A percentile compares a stretch with the other conserved stretches of the same genome.
These are phyloP conservation scores for Binderoboletus segoi DNA, from an alignment of 1,284 basidiomycete species.

Conservation along the genomic window DNA sequence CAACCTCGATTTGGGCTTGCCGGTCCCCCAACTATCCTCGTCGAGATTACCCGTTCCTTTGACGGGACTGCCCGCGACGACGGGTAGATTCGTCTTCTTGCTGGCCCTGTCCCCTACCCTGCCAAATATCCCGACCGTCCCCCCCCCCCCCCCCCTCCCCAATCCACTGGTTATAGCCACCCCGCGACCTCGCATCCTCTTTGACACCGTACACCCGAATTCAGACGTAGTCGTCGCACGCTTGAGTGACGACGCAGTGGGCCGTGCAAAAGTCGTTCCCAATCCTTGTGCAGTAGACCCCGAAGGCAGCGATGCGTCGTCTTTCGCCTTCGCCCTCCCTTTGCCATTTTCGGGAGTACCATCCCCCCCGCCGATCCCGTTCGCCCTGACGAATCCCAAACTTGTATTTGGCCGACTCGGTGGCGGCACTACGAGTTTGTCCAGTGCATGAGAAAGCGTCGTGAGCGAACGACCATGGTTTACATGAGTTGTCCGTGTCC, in stretches of 20 bases:
- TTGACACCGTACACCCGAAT: slow-evolving; percentile 2
- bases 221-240: slow-evolving; percentile 24
- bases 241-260: slow-evolving; percentile 36
- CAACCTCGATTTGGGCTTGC: neutral
- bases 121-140: slow-evolving; percentile 27
- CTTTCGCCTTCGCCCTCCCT: slow-evolving; percentile 26
- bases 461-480: slow-evolving; percentile 34
- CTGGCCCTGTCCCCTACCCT: slow-evolving; percentile 55
- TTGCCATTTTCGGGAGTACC: slow-evolving; percentile 19
- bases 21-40: neutral
- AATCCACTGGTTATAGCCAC: slow-evolving; percentile 2
- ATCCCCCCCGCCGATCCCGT: slow-evolving; percentile 15
- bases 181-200: slow-evolving; percentile 3
- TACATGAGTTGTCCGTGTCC: neutral
- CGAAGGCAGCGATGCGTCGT: slow-evolving; percentile 21
- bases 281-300: slow-evolving; percentile 1
- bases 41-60: slow-evolving; percentile 39
- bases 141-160: slow-evolving; percentile 18
- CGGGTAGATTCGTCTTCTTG: slow-evolving; percentile 63
- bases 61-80: slow-evolving; percentile 58
- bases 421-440: slow-evolving; percentile 61
- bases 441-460: slow-evolving; percentile 59
- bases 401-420: slow-evolving; percentile 65
- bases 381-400: slow-evolving; percentile 54
- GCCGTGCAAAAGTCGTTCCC: slow-evolving; percentile 26